These are phyloP conservation scores for Globisporangium paroecandrum DNA, from an alignment of 352 stramenopile species.

Conservation along the genomic window DNA sequence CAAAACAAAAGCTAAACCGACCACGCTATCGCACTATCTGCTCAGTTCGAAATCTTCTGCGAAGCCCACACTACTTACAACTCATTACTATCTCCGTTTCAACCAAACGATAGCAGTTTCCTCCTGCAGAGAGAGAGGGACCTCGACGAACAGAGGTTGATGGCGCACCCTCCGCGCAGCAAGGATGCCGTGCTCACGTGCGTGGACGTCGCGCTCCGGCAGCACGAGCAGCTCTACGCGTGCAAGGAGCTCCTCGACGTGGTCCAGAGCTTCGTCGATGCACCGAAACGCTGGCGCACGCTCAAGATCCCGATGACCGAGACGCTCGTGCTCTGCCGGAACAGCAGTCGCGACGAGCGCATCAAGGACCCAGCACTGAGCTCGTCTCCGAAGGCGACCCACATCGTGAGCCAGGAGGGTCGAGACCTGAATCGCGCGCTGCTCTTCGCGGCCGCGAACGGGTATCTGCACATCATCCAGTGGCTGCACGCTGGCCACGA, in stretches of 20 bases:
- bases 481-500: constrained; percentile 23
- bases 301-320: constrained; percentile 18
- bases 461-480: constrained; percentile 20
- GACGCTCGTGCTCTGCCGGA: constrained; percentile 16
- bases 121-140: neutral
- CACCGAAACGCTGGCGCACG: constrained; percentile 10
- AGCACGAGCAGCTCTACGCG: constrained; percentile 2
- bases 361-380: neutral
- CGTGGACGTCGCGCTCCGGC: constrained; percentile 8
- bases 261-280: constrained; percentile 16
- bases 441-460: constrained; percentile 16
- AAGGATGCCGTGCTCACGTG: constrained; percentile 5
- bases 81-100: too few species aligned
- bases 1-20: neutral
- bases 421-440: constrained; percentile 19
- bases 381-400: constrained; percentile 1
- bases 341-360: constrained; percentile 12
- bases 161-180: neutral
- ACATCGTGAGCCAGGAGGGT: constrained; percentile 10
- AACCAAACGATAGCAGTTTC: neutral
- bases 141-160: neutral
- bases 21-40: neutral
- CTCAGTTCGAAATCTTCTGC: constrained; percentile 7
- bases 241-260: constrained; percentile 15
- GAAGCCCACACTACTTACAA: neutral